Evolutionary conservation across 2,329 filamentous ascomycete genomes (phyloP), one percentile per base, ranked within the genome.

Genomic region (Rutstroemia sp.): DNA sequence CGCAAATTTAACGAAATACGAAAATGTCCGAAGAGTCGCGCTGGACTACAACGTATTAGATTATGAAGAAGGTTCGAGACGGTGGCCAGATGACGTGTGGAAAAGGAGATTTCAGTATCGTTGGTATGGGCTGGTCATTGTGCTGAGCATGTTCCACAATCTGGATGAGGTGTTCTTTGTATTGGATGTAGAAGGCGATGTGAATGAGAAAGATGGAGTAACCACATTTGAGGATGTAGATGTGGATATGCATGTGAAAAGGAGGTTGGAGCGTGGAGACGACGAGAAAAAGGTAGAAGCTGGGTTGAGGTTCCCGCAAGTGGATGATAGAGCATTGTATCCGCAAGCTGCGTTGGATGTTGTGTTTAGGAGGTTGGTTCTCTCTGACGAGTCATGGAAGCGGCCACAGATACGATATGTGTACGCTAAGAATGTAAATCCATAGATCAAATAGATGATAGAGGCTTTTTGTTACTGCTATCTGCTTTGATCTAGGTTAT

Each of bases 121-220:
- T 1, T 40, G 44, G 44, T 38, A 48, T 48, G 42, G 51, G 1
- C 47, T 54, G 9, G 23, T 48, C 8, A 27, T 17, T 10, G 44
- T 48, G 21, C 25, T 54, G 7, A 17, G 47, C 19, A 9, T 48
- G 30, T 54, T 54, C 30, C 19, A 48, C 16, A 21, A 12, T 21
- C 10, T 54, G n/a, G 51, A 54, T 8, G 51, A 54, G 34, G 51
- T 54, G 17, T 54, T 38, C 2, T 54, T 54, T 39, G 51, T 54
- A 10, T 39, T 54, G n/a, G 44, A 54, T 17, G 51, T 39, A 10
- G 51, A 54, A 21, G 51, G 51, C 0, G 34, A 10, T 2, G 38
- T 45, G 25, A 21, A 48, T 23, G 27, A 21, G 9, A 16, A 14
- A 5, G 51, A 10, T 21, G 12, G n/a, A 3, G 34, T 27, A 12